Conservation (phyloP, 2,329 filamentous ascomycete genomes). For the Ophiosphaerella narmari region DNA sequence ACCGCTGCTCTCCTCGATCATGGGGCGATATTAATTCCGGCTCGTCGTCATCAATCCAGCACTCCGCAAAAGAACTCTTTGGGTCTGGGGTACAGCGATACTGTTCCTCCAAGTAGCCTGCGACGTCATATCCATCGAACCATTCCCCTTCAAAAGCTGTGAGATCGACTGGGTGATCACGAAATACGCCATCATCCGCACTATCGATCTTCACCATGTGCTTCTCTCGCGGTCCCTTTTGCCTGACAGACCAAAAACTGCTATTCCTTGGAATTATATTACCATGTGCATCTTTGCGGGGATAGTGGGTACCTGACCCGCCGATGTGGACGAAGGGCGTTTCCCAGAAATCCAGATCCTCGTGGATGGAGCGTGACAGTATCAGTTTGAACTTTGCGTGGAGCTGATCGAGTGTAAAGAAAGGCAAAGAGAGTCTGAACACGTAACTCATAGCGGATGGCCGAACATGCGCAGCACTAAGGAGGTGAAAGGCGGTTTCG, state of each 20-base stretch:
- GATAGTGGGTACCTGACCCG: conserved; percentile 70
- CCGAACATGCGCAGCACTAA: conserved; percentile 51
- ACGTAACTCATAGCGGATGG: conserved; percentile 50
- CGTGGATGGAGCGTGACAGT: conserved; percentile 46
- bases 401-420: conserved; percentile 51
- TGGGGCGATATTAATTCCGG: conserved; percentile 1
- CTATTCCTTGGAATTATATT: conserved; percentile 39
- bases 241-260: conserved; percentile 34
- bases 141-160: conserved; percentile 74
- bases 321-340: conserved; percentile 69
- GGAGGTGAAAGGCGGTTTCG: conserved; percentile 66
- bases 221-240: conserved; percentile 40
- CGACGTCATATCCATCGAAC: conserved; percentile 77
- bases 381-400: conserved; percentile 46
- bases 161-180: conserved; percentile 51
- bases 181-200: conserved; percentile 21
- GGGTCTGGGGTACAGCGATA: conserved; percentile 67
- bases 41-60: conserved; percentile 38
- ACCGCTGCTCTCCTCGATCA: not conserved
- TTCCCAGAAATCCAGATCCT: conserved; percentile 63
- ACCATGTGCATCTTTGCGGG: conserved; percentile 45
- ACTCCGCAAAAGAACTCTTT: conserved; percentile 63
- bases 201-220: conserved; percentile 24
- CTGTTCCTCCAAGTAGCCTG: conserved; percentile 68
- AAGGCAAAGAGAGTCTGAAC: conserved; percentile 72